A percentile compares a stretch with the other conserved stretches of the same genome.
phyloP scores from a whole-genome alignment of 306 rosid genomes.

The Prunus salicina region DNA sequence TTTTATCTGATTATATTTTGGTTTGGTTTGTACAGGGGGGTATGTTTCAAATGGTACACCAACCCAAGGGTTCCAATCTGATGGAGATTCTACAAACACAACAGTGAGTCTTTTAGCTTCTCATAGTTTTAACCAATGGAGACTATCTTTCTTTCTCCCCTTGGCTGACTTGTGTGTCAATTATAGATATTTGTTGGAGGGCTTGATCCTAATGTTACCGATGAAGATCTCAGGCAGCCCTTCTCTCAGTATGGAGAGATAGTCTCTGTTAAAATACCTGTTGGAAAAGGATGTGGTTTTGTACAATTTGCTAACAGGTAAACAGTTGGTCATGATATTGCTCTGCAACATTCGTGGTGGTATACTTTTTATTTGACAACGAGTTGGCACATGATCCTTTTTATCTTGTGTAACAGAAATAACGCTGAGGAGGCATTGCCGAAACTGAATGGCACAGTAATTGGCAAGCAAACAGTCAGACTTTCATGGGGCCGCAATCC shows the following conservation, averaged over 20 bases:
- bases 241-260: slow-evolving; percentile 89
- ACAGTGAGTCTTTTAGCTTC: slow-evolving; percentile 58
- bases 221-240: slow-evolving; percentile 93
- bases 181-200: slow-evolving; percentile 97
- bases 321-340: not conserved
- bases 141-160: not conserved
- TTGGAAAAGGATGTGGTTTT: slow-evolving; percentile 97
- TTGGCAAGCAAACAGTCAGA: slow-evolving; percentile 93
- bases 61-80: slow-evolving; percentile 56
- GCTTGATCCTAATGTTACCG: slow-evolving; percentile 84
- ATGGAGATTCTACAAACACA: slow-evolving; percentile 83
- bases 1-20: not conserved
- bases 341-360: slow-evolving; percentile 3
- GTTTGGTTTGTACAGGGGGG: slow-evolving; percentile 46
- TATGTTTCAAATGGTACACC: slow-evolving; percentile 68
- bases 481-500: slow-evolving; percentile 99
- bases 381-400: slow-evolving; percentile 20
- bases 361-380: not conserved
- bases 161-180: slow-evolving; percentile 27
- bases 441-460: slow-evolving; percentile 72
- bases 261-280: slow-evolving; percentile 92
- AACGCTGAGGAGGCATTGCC: slow-evolving; percentile 95
- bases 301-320: slow-evolving; percentile 94
- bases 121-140: slow-evolving; percentile 5
- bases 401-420: slow-evolving; percentile 51